Base-by-base conservation (phyloP, 257 asterid species). In the Nicotiana tabacum region DNA sequence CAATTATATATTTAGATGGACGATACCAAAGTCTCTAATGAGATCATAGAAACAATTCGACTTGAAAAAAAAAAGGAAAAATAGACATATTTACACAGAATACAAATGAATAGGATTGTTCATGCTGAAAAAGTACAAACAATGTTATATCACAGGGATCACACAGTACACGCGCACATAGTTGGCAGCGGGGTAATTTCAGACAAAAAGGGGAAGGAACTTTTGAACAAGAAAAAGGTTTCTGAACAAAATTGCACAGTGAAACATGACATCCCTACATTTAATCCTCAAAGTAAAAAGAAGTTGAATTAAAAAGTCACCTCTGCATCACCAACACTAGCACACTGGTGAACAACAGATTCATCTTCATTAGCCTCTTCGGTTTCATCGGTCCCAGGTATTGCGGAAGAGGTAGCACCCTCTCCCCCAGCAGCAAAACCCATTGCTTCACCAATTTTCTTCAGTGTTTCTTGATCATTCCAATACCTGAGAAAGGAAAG, bases 391-490 rank as follows among this genome's bases (percentile, higher is more conserved):
- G 90, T 89, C 61, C 86, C 97, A 32, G 89, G 88, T 77, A 85
- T 87, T 82, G 82, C 93, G 57, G 94, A 92, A 87, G 97, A 91
- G 27, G 98, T 83, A 77, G 91, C 88, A 35, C 85, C 57, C 83
- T 93, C 98, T 82, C 93, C 98, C 27, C 83, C 85, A 77, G 85
- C 94, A 74, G 97, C 91, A 84, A 93, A 94, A 74, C 98, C 98
- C 98, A 95, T 95, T 80, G 98, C 95, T 83, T 93, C 98, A 77
- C 98, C 98, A 90, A 95, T 87, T 90, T 95, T 95, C 89, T 90
- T 90, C 77, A 95, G 90, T 65, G 89, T 94, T 12, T 95, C 97
- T 83, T 90, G 92, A 85, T 95, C 98, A 81, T 95, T 95, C 98
- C 97, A 92, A 87, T 94, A 95, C 90, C 98, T 94, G 87, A 84